Base-by-base conservation (phyloP, 1,284 basidiomycete species). In the Kwoniella shivajii region DNA sequence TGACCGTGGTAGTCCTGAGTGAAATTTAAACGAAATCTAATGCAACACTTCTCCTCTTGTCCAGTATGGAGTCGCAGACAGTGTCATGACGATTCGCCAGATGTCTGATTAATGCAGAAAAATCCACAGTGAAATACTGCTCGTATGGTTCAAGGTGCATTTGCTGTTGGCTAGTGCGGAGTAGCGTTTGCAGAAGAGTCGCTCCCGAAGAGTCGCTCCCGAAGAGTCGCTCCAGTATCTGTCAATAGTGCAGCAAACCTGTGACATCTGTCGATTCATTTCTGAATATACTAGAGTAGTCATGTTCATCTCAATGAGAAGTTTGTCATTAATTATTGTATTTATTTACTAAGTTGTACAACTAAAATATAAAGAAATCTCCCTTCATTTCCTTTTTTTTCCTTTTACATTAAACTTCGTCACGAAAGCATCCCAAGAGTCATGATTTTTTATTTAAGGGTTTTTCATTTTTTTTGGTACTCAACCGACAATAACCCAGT, bases 401-500 rank as follows among this genome's bases (percentile, higher is more conserved):
- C 18, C 29, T 34, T 10, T 20, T 34, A 4, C 36, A n/a, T 5
- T 26, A 22, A 22, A n/a, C n/a, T n/a, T n/a, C 44, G 26, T 30
- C 3, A n/a, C 9, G n/a, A 46, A 14, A 14, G 20, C 20, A 47
- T 34, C 31, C 45, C 45, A 20, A 36, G 36, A 47, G 22, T 47
- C 22, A 18, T 9, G 11, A 18, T 39, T 9, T n/a, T 10, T 18
- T 20, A n/a, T 36, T 34, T 5, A 29, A 9, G n/a, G n/a, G 6
- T n/a, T 5, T 7, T 16, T 39, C 22, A n/a, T 39, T 20, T 16
- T 39, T 39, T 16, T n/a, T 36, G 33, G 33, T 36, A 18, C 10
- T 54, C 50, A 56, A 45, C 20, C 52, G 4, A 61, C 41, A 34
- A 61, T 57, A 2, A 54, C 51, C 59, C 59, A 61, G 30, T 31